A percentile compares a stretch with the other conserved stretches of the same genome.
Conservation (phyloP, 108 stramenopile genomes). For the Cylindrotheca fusiformis region DNA sequence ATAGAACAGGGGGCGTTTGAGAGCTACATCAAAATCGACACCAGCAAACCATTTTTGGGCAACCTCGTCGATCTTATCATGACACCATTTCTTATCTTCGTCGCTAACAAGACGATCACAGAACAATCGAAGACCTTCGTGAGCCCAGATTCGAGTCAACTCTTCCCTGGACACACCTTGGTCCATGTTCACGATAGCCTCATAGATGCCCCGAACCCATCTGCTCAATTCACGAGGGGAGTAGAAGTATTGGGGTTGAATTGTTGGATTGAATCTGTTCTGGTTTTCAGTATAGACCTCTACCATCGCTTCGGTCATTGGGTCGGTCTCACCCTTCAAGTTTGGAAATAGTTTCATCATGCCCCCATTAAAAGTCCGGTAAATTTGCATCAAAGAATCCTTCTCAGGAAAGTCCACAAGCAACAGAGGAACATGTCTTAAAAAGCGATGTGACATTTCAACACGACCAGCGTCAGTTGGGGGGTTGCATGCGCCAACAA, state of each 20-base stretch:
- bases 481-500: conserved; percentile 98
- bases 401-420: conserved; percentile 95
- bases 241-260: conserved; percentile 98
- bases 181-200: conserved; percentile 83
- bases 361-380: conserved; percentile 92
- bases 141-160: conserved; percentile 94
- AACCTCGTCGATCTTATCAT: conserved; percentile 72
- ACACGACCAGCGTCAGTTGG: conserved; percentile 98
- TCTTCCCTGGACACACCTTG: conserved; percentile 82
- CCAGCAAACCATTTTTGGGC: conserved; percentile 75
- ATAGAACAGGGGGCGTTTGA: conserved; percentile 91
- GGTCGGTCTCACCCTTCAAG: conserved; percentile 85
- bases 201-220: conserved; percentile 97
- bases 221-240: conserved; percentile 97
- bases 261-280: conserved; percentile 78
- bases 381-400: conserved; percentile 94
- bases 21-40: conserved; percentile 74
- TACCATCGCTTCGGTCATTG: conserved; percentile 97
- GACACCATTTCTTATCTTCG: conserved; percentile 91
- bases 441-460: conserved; percentile 86
- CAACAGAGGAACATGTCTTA: conserved; percentile 95
- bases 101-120: conserved; percentile 90
- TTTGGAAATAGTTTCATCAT: conserved; percentile 95
- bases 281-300: conserved; percentile 93
- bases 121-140: conserved; percentile 96